Conservation (phyloP, 2,329 filamentous ascomycete species). For the Talaromyces verruculosus region DNA sequence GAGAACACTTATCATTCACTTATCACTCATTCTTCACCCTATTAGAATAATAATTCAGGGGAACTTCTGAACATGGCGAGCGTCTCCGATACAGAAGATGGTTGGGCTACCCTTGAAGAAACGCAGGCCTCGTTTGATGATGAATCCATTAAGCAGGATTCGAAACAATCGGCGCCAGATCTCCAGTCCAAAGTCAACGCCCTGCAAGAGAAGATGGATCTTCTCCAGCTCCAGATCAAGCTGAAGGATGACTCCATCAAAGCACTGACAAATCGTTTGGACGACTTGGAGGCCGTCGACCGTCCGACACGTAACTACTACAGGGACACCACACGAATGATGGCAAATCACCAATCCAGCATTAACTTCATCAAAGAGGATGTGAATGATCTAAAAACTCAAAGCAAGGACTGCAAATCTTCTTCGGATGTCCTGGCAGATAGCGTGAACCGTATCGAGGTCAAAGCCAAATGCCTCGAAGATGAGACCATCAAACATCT, state of each 20-base stretch:
- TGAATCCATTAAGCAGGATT: neutral
- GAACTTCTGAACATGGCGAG: neutral
- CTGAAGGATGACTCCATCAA: neutral
- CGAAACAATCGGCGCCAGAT: neutral
- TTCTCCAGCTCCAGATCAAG: neutral
- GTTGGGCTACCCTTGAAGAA: neutral
- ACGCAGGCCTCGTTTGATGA: neutral
- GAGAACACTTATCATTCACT: neutral
- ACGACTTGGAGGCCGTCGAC: neutral
- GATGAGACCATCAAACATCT: too few relatives aligned
- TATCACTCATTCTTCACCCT: too few relatives aligned
- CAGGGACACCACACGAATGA: too few relatives aligned
- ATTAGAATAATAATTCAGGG: too few relatives aligned
- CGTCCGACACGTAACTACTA: neutral
- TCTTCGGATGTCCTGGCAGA: neutral
- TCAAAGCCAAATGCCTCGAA: neutral
- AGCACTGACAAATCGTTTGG: neutral
- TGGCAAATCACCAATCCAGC: too few relatives aligned
- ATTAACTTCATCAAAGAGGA: too few relatives aligned
- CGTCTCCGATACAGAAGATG: neutral
- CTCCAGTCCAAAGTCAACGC: neutral
- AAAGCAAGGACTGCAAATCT: neutral
- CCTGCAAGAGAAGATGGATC: neutral
- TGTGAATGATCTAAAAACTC: neutral
- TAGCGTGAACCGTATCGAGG: neutral